These are phyloP conservation scores for Berberis thunbergii DNA, from an alignment of 164 flowering plant genomes.

Conservation along the genomic window DNA sequence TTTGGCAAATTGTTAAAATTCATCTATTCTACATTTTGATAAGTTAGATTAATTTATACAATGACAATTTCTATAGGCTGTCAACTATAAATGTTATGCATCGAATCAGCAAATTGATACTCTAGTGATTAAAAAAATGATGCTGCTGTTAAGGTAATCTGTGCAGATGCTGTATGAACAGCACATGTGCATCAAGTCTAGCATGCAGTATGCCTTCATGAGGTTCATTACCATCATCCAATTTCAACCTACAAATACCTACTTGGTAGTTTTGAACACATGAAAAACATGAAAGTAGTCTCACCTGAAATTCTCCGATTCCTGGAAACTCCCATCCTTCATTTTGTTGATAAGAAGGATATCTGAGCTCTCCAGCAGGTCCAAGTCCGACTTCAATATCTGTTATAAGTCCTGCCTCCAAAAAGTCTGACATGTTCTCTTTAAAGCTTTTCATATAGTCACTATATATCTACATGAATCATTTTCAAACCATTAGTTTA, in stretches of 20 bases:
- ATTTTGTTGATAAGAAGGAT: constrained; percentile 65
- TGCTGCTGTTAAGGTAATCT: background rate
- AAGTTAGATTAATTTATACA: too few species aligned
- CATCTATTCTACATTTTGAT: background rate
- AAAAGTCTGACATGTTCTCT: constrained; percentile 62
- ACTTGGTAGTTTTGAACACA: background rate
- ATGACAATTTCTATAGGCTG: background rate
- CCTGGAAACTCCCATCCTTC: constrained; percentile 91
- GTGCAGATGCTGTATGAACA: background rate
- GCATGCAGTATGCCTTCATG: background rate
- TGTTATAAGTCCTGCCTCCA: constrained; percentile 44
- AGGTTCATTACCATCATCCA: too few species aligned
- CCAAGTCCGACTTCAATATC: constrained; percentile 95
- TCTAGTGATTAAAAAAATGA: background rate
- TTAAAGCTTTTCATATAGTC: constrained; percentile 90
- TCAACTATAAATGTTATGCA: background rate
- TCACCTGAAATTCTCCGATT: constrained; percentile 85
- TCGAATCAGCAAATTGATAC: background rate
- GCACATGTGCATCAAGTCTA: background rate
- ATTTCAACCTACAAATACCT: too few species aligned
- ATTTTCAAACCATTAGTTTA: background rate
- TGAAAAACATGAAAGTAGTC: background rate
- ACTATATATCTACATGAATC: constrained; percentile 46
- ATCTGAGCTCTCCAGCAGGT: constrained; percentile 85
- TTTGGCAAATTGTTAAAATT: background rate